Percentiles rank a stretch among this genome's conserved stretches.
These are phyloP conservation scores for Hyaloscypha bicolor DNA, from an alignment of 495 filamentous ascomycete species.

Conservation along the genomic window DNA sequence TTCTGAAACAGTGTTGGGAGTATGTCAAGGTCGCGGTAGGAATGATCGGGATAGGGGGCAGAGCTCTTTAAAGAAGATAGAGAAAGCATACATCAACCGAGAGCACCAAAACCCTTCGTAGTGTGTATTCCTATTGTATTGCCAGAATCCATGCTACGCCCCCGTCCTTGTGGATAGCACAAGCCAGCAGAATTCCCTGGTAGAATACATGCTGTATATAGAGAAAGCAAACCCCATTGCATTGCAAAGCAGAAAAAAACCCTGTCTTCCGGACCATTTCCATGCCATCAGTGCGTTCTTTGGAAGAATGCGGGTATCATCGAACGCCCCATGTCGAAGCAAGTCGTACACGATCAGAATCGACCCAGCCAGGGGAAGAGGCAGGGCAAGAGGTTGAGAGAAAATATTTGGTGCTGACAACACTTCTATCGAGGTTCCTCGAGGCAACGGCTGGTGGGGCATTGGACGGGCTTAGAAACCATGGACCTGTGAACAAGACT, in stretches of 20 bases:
- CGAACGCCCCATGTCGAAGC: constrained; percentile 38
- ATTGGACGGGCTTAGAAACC: constrained; percentile 64
- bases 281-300: constrained; percentile 32
- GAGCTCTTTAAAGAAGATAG: constrained; percentile 20
- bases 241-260: constrained; percentile 24
- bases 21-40: constrained; percentile 24
- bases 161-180: constrained; percentile 29
- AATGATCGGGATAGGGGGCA: constrained; percentile 35
- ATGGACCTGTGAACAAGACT: constrained; percentile 57
- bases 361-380: constrained; percentile 32
- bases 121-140: constrained; percentile 21
- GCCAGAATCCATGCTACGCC: constrained; percentile 29
- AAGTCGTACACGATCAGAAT: constrained; percentile 38
- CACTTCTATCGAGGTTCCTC: constrained; percentile 34
- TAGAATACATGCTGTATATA: constrained; percentile 23
- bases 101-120: constrained; percentile 3
- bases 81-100: neutral
- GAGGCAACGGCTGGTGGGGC: constrained; percentile 34
- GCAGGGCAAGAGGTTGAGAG: constrained; percentile 33
- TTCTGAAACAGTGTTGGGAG: constrained; percentile 40
- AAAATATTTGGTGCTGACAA: constrained; percentile 20
- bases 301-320: constrained; percentile 38
- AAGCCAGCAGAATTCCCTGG: constrained; percentile 18
- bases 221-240: constrained; percentile 16
- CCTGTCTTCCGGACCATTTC: constrained; percentile 27